Base-by-base conservation (phyloP, 768 basidiomycete species). In the Cystobasidium ongulense region DNA sequence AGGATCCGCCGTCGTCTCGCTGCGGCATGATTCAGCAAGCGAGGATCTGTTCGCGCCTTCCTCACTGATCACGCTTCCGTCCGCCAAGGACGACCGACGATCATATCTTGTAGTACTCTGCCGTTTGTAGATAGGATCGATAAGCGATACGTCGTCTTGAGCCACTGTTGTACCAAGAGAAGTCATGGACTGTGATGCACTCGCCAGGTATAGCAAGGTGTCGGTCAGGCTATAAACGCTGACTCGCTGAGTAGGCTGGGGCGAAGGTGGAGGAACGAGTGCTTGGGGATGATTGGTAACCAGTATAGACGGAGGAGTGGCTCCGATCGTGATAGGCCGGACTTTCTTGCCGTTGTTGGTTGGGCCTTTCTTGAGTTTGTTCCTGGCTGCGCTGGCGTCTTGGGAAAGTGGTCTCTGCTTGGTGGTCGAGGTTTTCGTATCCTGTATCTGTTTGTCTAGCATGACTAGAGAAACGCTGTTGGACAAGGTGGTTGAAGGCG, bases 191-290 rank as follows among this genome's bases (percentile, higher is more conserved):
- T 23, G 53, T 8, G 53, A 54, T 54, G 21, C 53, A 11, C 53
- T 54, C n/a, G 67, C 27, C 17, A 70, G 67, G 31, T 70, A 70
- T 5, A 46, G 50, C 11, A 70, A 33, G 31, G 46, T 35, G 33
- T 54, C 67, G 35, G 50, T 53, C 21, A 70, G 53, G 27, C 67
- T 70, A 31, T 70, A 70, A 17, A 54, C 52, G 29, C 67, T 70
- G 7, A 18, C 25, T 11, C 67, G 67, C 67, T 52, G 31, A 27
- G n/a, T 38, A 15, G 52, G 29, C 41, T 66, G 43, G 53, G 67
- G 67, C 8, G 67, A 52, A 23, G 27, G 67, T 31, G 46, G 67
- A 10, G 67, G 52, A 17, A 57, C 50, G 27, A 70, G 23, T 33
- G 67, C 52, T 31, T 52, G 43, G 21, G 67, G 67, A 35, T 70